Base-by-base conservation (phyloP, 1,284 basidiomycete genomes). In the Cryptococcus neoformans region DNA sequence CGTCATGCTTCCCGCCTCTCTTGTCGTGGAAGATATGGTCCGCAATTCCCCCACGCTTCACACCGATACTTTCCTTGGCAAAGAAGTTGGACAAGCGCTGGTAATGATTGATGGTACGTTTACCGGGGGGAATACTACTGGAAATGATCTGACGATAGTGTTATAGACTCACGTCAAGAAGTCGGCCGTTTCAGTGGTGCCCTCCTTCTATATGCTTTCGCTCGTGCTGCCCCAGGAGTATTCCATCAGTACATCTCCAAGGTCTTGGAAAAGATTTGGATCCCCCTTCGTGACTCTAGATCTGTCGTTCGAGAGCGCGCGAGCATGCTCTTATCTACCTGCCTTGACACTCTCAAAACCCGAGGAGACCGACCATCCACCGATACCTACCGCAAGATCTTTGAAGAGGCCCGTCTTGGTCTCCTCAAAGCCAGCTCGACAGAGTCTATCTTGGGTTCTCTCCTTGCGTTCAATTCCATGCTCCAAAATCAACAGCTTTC, bases 401-500 rank as follows among this genome's bases (percentile, higher is more conserved):
- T 95, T 56, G 85, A 89, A 62, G 94, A 99, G 69, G 92, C 93
- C 4, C 89, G 92, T 70, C 81, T 83, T 56, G 95, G 94, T 1
- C 79, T 98, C 54, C 89, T 89, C 74, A 87, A 87, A 73, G 82
- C 84, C 3, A 85, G 87, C 70, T 77, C 69, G 83, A 39, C 95
- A 90, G 78, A 84, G 54, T 63, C 91, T 34, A 91, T 98, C 45
- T 92, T 99, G 64, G 96, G 95, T 1, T 94, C 91, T 16, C 74
- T 99, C 40, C 81, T 99, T 54, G 95, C 93, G 10, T 92, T 94
- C 74, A 87, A 92, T 53, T 91, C 96, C 71, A 82, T 99, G 38
- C 79, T 99, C 11, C 83, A 95, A 56, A 91, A 97, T 74, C 94
- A 92, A 39, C 92, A 92, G 64, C 91, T 93, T 83, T 97, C 95